Evolutionary conservation across 306 rosid species (phyloP).

Genomic region (Citrullus amarus): DNA sequence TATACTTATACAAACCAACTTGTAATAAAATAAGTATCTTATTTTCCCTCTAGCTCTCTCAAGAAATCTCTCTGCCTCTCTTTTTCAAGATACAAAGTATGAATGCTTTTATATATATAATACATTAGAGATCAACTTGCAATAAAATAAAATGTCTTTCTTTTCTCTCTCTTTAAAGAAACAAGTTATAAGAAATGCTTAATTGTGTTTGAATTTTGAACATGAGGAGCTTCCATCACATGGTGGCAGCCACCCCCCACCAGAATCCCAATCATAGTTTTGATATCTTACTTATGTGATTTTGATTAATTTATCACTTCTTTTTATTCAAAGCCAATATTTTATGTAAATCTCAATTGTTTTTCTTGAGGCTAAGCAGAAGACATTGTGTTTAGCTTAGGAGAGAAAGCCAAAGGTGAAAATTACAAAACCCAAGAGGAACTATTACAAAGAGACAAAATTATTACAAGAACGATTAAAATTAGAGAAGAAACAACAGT

Average conservation of each 20-base stretch:
- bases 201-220: background rate
- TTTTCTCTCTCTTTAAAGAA: background rate
- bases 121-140: background rate
- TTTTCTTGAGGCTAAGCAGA: background rate
- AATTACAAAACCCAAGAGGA: no score
- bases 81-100: background rate
- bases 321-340: background rate
- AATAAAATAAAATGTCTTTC: background rate
- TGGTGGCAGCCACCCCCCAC: background rate
- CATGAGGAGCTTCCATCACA: constrained; percentile 1
- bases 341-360: background rate
- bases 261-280: background rate
- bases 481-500: no score
- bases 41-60: background rate
- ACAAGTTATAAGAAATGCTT: background rate
- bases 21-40: background rate
- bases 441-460: no score
- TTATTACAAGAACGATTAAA: no score
- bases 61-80: background rate
- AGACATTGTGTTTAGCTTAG: no score
- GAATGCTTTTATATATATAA: background rate
- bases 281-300: background rate
- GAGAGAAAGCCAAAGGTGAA: no score
- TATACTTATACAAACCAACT: background rate
- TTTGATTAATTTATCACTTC: background rate